Evolutionary conservation across 2,329 filamentous ascomycete genomes (phyloP).

Genomic region (Cercospora zeae-maydis): DNA sequence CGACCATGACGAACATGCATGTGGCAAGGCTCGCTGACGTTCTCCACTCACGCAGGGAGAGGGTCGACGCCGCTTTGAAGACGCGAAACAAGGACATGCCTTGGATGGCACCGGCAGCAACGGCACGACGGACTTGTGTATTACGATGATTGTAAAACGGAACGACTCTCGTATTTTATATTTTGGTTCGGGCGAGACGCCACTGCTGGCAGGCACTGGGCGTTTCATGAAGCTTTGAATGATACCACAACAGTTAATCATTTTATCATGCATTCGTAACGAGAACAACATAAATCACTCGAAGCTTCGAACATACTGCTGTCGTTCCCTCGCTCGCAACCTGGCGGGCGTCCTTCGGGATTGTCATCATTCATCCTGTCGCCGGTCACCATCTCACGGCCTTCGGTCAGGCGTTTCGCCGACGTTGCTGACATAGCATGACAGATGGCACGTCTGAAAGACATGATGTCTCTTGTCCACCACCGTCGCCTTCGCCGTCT

Average conservation of each 20-base stretch:
- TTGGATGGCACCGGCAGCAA: not conserved
- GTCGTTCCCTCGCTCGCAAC: not conserved
- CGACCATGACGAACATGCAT: not conserved
- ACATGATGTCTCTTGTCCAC: not conserved
- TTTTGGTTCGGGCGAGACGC: not conserved
- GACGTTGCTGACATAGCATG: not conserved
- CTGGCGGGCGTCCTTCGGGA: not conserved
- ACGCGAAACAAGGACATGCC: not conserved
- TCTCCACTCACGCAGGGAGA: not conserved
- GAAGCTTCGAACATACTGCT: not conserved
- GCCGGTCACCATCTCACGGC: conserved; percentile 5
- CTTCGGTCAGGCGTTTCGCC: not conserved
- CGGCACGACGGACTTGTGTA: conserved; percentile 5
- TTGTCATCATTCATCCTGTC: not conserved
- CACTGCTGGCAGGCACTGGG: conserved; percentile 5
- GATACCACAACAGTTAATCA: conserved; percentile 6
- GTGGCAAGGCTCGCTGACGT: conserved; percentile 5
- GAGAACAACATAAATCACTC: too few relatives aligned
- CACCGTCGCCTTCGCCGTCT: not conserved
- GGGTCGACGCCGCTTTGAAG: not conserved
- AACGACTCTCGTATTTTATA: conserved; percentile 12
- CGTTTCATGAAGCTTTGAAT: not conserved
- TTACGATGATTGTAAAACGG: not conserved
- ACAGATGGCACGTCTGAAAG: too few relatives aligned
- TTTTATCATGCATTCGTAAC: too few relatives aligned